Evolutionary conservation across 208 protist species (phyloP).

Genomic region (Trypanosoma mega): DNA sequence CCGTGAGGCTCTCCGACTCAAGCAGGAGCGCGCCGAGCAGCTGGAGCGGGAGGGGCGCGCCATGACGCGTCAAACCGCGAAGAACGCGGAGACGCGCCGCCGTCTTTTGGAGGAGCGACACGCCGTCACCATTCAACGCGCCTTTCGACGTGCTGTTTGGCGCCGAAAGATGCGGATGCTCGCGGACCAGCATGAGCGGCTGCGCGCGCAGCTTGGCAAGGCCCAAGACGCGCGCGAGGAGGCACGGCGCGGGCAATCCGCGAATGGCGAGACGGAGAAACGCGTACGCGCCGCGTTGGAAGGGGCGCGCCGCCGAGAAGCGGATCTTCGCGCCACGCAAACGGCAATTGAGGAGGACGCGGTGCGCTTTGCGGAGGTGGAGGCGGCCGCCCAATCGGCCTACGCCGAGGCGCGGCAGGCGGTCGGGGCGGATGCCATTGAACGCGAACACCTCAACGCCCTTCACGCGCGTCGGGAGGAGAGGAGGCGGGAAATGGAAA

Average conservation of each 20-base stretch:
- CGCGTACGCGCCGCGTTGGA: constrained; percentile 27
- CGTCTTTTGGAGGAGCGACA: constrained; percentile 33
- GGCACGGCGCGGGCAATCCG: constrained; percentile 28
- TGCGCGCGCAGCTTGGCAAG: constrained; percentile 27
- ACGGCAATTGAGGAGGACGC: constrained; percentile 31
- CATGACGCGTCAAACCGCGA: constrained; percentile 39
- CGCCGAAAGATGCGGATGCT: constrained; percentile 41
- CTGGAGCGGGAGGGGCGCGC: constrained; percentile 47
- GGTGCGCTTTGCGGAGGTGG: constrained; percentile 30
- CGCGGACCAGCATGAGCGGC: constrained; percentile 39
- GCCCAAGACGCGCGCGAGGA: constrained; percentile 26
- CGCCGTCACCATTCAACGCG: constrained; percentile 65
- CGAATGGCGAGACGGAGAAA: constrained; percentile 26
- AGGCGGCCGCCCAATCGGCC: constrained; percentile 20
- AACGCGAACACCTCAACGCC: constrained; percentile 27
- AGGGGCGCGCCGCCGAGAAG: constrained; percentile 15
- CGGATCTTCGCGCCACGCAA: constrained; percentile 30
- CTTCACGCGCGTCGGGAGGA: constrained; percentile 23
- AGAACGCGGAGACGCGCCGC: constrained; percentile 26
- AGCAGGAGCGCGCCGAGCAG: constrained; percentile 60
- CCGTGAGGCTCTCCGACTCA: constrained; percentile 62
- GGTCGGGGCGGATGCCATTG: constrained; percentile 35
- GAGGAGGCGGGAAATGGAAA: background rate
- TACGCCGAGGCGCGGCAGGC: constrained; percentile 18
- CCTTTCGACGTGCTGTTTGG: constrained; percentile 32